Evolutionary conservation across 2,329 filamentous ascomycete species (phyloP), one percentile per base, ranked within the genome.

Genomic region (Fusarium tricinctum): DNA sequence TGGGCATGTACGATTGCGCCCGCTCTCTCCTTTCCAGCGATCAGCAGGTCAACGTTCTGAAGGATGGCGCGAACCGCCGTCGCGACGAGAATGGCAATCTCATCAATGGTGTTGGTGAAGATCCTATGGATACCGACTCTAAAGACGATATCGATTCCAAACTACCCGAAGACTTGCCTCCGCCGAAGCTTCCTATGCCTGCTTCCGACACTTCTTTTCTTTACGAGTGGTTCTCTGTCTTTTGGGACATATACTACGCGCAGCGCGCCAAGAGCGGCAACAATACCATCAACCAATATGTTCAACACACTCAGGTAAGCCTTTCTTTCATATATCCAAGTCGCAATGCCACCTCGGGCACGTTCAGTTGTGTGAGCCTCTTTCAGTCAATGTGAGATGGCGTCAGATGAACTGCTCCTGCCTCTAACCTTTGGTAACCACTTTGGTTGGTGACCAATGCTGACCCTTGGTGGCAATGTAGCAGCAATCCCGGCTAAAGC

Each of bases 191-290:
- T 8, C 89, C 90, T 14, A 86, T 84, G 76, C 86, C 87, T 48
- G 84, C 84, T 63, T 86, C 86, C 55, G 91, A 91, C 74, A 92
- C 88, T 66, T 93, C 92, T 26, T 98, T 99, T 75, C 84, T 99
- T n/a, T 91, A 93, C 72, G 96, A 98, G 75, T 99, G 96, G 96
- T 99, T 97, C 83, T 93, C 91, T 76, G 87, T 97, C 52, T 99
- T 99, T 79, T 98, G 94, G 94, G 96, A 99, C 75, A 93, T 98
- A 73, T 97, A 92, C 80, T 89, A 89, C 76, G 93, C 93, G 57
- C 92, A 95, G 77, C 91, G 93, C 75, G 88, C 86, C 74, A 90
- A 89, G 78, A 88, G 87, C 55, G 86, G 86, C 57, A 89, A 85
- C 76, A 80, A 82, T 26, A 86, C 87, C 62, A 90, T 93, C 46